Evolutionary conservation across 768 basidiomycete species (phyloP).

Genomic region (Russula griseocarnosa): DNA sequence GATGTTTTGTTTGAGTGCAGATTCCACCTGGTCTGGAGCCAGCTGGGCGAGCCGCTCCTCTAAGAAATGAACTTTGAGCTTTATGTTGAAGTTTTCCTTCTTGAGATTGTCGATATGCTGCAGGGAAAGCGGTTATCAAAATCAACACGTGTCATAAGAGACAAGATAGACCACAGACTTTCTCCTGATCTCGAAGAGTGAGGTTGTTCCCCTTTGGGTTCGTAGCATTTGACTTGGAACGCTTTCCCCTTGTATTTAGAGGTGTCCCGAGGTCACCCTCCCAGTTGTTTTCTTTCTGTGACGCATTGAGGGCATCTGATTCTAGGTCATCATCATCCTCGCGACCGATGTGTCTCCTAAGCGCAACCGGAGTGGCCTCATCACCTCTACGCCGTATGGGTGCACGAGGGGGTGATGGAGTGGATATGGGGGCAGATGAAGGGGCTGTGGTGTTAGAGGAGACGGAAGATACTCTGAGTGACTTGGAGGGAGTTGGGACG

Average conservation of each 20-base stretch:
- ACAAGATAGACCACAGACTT: conserved; percentile 48
- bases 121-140: background rate
- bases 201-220: conserved; percentile 47
- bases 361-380: conserved; percentile 23
- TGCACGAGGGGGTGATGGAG: conserved; percentile 29
- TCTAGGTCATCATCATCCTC: conserved; percentile 24
- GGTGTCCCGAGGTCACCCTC: conserved; percentile 52
- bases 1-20: conserved; percentile 88
- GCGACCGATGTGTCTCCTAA: conserved; percentile 18
- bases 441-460: conserved; percentile 29
- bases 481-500: conserved; percentile 29
- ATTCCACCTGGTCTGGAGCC: conserved; percentile 89
- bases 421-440: conserved; percentile 28
- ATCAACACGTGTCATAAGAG: background rate
- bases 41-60: conserved; percentile 89
- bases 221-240: conserved; percentile 38
- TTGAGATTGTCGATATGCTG: conserved; percentile 94
- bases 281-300: conserved; percentile 36
- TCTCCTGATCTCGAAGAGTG: conserved; percentile 94
- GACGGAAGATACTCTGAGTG: conserved; percentile 26
- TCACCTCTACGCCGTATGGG: conserved; percentile 20
- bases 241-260: conserved; percentile 44
- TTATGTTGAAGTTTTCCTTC: conserved; percentile 96
- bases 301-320: conserved; percentile 23
- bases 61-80: conserved; percentile 91